These are phyloP conservation scores for Papilionanthe hybrid DNA, from an alignment of 116 monocot species.

Conservation along the genomic window DNA sequence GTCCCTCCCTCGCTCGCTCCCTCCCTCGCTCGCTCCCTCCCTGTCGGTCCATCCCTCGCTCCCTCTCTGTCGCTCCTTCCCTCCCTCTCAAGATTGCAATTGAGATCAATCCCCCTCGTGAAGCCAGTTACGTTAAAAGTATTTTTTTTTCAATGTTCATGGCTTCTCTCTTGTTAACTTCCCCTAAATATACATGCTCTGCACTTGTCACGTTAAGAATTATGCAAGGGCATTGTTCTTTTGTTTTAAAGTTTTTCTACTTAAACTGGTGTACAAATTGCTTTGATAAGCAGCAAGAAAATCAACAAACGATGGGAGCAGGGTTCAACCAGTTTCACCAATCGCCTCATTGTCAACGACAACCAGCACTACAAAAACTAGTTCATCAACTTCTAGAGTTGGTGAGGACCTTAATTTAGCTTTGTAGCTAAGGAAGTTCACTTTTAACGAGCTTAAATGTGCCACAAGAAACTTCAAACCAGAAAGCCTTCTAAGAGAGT, in stretches of 20 bases:
- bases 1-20: too few relatives aligned
- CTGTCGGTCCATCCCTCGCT: too few relatives aligned
- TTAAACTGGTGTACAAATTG: not conserved
- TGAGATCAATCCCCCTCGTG: too few relatives aligned
- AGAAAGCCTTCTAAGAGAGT: slow-evolving; percentile 59
- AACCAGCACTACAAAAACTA: slow-evolving; percentile 38
- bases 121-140: too few relatives aligned
- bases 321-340: slow-evolving; percentile 23
- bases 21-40: too few relatives aligned
- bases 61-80: too few relatives aligned
- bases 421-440: too few relatives aligned
- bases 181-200: too few relatives aligned
- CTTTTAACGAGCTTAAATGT: too few relatives aligned
- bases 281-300: slow-evolving; percentile 31
- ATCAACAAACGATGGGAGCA: slow-evolving; percentile 34
- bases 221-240: not conserved
- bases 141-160: not conserved
- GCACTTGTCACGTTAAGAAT: not conserved
- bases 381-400: not conserved
- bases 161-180: not conserved
- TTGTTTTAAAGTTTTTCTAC: not conserved
- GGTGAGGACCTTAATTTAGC: too few relatives aligned
- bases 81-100: too few relatives aligned
- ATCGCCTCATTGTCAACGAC: slow-evolving; percentile 40
- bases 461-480: too few relatives aligned